A percentile compares a stretch with the other conserved stretches of the same genome.
Conservation (phyloP, 1,284 basidiomycete species). For the Athelia psychrophila region DNA sequence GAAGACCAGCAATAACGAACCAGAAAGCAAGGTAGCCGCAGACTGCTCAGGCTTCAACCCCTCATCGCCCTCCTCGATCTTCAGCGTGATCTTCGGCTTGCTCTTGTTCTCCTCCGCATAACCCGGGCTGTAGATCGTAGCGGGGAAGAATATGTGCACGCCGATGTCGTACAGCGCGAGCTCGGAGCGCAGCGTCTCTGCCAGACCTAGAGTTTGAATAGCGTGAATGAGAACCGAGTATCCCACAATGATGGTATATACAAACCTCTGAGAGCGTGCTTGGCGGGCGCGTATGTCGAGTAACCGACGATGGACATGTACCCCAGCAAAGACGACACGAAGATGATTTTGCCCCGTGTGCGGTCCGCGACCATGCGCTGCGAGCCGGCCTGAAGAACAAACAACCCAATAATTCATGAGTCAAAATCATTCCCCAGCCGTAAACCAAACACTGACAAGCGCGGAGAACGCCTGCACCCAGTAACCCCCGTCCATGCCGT, state of each 20-base stretch:
- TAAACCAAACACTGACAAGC: too few relatives aligned
- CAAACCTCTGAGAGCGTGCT: constrained; percentile 85
- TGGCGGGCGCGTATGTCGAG: constrained; percentile 83
- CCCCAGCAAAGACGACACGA: constrained; percentile 82
- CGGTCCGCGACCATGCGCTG: constrained; percentile 67
- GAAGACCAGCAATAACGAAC: constrained; percentile 34
- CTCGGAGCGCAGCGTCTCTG: constrained; percentile 85
- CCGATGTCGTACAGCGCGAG: constrained; percentile 76
- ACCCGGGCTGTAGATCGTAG: constrained; percentile 83
- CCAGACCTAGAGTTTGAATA: constrained; percentile 57
- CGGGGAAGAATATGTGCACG: constrained; percentile 87
- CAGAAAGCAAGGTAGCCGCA: constrained; percentile 61
- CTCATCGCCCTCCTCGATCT: constrained; percentile 80
- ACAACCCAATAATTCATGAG: background rate
- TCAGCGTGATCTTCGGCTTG: constrained; percentile 79
- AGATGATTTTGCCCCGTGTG: constrained; percentile 68
- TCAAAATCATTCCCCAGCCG: background rate
- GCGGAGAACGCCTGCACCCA: constrained; percentile 80
- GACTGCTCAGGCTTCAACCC: constrained; percentile 67
- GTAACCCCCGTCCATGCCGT: constrained; percentile 63
- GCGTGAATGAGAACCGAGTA: background rate
- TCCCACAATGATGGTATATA: constrained; percentile 8
- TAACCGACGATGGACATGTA: constrained; percentile 86
- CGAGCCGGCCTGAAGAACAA: constrained; percentile 49
- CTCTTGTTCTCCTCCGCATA: constrained; percentile 77